Conservation (phyloP, 805 yeast genomes). For the Lipomyces chichibuensis region DNA sequence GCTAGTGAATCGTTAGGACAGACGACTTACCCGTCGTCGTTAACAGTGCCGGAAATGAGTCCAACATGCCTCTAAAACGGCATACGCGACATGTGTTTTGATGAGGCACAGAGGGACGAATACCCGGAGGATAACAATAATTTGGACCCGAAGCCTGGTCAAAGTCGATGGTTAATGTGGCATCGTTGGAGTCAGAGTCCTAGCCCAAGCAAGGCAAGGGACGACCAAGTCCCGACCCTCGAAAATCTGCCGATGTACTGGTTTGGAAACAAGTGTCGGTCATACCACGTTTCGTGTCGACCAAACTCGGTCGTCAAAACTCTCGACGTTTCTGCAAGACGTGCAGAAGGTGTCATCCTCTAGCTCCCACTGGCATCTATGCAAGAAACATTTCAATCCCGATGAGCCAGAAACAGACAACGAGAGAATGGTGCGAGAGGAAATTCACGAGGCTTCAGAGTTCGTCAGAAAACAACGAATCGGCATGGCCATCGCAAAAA, state of each 20-base stretch:
- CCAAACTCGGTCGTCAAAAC: not conserved
- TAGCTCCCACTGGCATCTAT: not conserved
- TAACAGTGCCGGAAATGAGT: conserved; percentile 3
- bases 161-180: conserved; percentile 5
- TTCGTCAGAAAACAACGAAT: conserved; percentile 26
- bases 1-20: not conserved
- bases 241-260: not conserved
- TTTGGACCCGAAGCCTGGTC: not conserved
- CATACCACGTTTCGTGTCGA: not conserved
- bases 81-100: conserved; percentile 15
- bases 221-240: not conserved
- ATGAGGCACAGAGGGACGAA: conserved; percentile 1
- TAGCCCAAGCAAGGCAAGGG: conserved; percentile 8
- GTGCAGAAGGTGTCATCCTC: not conserved
- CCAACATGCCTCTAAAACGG: not conserved
- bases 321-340: not conserved
- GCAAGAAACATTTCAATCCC: conserved; percentile 18
- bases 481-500: conserved; percentile 29
- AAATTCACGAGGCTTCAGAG: conserved; percentile 9
- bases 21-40: not conserved
- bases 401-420: conserved; percentile 30
- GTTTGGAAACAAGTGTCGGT: not conserved
- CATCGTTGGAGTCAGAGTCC: conserved; percentile 14
- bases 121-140: not conserved
- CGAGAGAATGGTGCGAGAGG: conserved; percentile 21